A percentile compares a stretch with the other conserved stretches of the same genome.
Evolutionary conservation across 177 flowering plant genomes (phyloP).

Genomic region (Vitis hybrid): DNA sequence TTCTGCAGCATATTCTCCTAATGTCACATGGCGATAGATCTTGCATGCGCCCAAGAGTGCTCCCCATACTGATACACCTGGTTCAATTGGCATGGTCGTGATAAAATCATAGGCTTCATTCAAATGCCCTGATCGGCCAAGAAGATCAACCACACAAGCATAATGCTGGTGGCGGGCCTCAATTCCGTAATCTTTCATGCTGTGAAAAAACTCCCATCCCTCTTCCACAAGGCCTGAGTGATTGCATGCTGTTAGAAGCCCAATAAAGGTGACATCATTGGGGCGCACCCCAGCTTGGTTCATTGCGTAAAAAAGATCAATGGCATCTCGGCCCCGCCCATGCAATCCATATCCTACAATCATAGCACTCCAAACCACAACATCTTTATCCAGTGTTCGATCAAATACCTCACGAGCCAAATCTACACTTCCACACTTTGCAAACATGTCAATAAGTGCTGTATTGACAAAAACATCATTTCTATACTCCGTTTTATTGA

Average conservation of each 20-base stretch:
- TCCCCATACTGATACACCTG: slow-evolving; percentile 56
- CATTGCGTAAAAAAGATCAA: slow-evolving; percentile 44
- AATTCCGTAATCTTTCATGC: slow-evolving; percentile 45
- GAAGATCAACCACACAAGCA: slow-evolving; percentile 64
- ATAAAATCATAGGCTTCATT: slow-evolving; percentile 49
- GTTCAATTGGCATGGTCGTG: slow-evolving; percentile 52
- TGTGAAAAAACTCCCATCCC: slow-evolving; percentile 54
- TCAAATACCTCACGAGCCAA: slow-evolving; percentile 45
- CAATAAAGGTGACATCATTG: slow-evolving; percentile 56
- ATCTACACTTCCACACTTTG: slow-evolving; percentile 53
- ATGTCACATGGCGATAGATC: slow-evolving; percentile 41
- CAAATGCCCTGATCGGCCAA: slow-evolving; percentile 60
- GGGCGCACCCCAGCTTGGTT: slow-evolving; percentile 31
- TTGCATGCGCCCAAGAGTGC: slow-evolving; percentile 67
- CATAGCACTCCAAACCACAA: slow-evolving; percentile 62
- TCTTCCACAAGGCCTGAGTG: slow-evolving; percentile 59
- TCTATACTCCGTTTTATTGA: slow-evolving; percentile 23
- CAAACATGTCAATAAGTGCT: slow-evolving; percentile 54
- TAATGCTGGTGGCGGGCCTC: slow-evolving; percentile 60
- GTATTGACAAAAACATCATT: slow-evolving; percentile 38
- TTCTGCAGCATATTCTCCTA: slow-evolving; percentile 65
- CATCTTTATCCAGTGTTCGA: slow-evolving; percentile 33
- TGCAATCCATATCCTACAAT: slow-evolving; percentile 57
- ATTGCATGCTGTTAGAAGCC: slow-evolving; percentile 61
- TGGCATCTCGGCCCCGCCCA: slow-evolving; percentile 48